Conservation (phyloP, 208 protist species). For the Leishmania aethiopica region DNA sequence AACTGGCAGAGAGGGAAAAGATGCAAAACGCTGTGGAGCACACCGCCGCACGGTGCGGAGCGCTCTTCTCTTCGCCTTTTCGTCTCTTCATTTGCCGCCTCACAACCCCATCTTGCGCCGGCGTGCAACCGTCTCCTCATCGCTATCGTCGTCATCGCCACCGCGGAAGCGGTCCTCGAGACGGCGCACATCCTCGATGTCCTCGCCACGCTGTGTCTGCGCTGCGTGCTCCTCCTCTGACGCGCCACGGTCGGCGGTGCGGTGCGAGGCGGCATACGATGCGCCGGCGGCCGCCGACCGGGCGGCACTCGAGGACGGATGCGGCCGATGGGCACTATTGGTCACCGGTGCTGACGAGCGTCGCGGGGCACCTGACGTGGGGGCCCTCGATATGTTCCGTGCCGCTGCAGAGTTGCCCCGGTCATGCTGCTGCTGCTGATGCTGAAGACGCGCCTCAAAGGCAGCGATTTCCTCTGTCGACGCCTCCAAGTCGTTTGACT, state of each 20-base stretch:
- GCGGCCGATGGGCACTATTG: not conserved
- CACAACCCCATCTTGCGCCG: conserved; percentile 11
- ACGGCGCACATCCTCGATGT: conserved; percentile 61
- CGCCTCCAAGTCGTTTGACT: conserved; percentile 38
- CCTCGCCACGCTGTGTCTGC: conserved; percentile 42
- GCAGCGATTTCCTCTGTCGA: conserved; percentile 49
- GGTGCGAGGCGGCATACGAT: not conserved
- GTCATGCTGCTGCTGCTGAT: conserved; percentile 6
- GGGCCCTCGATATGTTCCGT: not conserved
- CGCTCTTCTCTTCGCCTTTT: not conserved
- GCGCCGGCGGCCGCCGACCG: not conserved
- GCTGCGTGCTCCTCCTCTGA: conserved; percentile 52
- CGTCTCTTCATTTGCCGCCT: not conserved
- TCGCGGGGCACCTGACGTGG: not conserved
- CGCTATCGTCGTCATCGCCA: conserved; percentile 40
- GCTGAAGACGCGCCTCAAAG: conserved; percentile 50
- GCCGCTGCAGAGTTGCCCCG: conserved; percentile 1
- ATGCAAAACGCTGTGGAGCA: not conserved
- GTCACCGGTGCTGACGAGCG: not conserved
- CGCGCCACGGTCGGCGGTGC: conserved; percentile 4
- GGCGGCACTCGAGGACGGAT: not conserved
- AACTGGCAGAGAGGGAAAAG: not conserved
- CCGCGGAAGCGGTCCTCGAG: conserved; percentile 37
- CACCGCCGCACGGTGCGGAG: not conserved
- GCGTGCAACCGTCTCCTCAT: conserved; percentile 12